phyloP scores from a whole-genome alignment of 306 rosid genomes.

The Myrica gale region DNA sequence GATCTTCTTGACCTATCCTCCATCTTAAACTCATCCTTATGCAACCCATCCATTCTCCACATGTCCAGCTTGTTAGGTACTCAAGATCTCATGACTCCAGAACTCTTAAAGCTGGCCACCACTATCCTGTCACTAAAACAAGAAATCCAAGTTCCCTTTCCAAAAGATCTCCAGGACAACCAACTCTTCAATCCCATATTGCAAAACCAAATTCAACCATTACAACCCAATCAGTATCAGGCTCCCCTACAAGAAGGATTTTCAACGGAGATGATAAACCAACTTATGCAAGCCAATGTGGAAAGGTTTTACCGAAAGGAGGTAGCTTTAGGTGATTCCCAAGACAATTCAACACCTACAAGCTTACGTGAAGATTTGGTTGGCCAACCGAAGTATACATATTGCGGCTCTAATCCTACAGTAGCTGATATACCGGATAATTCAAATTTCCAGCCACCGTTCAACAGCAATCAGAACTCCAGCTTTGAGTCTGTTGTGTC shows the following conservation, averaged over 20 bases:
- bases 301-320: conserved; percentile 22
- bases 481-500: conserved; percentile 60
- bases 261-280: conserved; percentile 21
- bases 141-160: conserved; percentile 33
- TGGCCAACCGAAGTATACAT: conserved; percentile 34
- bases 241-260: conserved; percentile 21
- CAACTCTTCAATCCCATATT: conserved; percentile 31
- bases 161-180: conserved; percentile 42
- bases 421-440: conserved; percentile 36
- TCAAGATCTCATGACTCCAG: conserved; percentile 60
- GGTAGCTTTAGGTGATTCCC: conserved; percentile 32
- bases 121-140: conserved; percentile 49
- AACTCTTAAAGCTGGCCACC: conserved; percentile 54
- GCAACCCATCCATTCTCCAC: conserved; percentile 51
- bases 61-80: conserved; percentile 52
- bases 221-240: conserved; percentile 32
- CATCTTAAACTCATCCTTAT: conserved; percentile 46
- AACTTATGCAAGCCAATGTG: conserved; percentile 23
- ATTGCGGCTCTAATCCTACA: conserved; percentile 16
- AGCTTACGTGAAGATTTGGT: conserved; percentile 27
- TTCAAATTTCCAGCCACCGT: conserved; percentile 34
- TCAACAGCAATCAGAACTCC: conserved; percentile 28
- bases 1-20: conserved; percentile 79
- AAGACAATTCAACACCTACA: conserved; percentile 38
- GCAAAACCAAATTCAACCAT: conserved; percentile 32